These are phyloP conservation scores for Pharus latifolius DNA, from an alignment of 176 grass and related monocot species.

Conservation along the genomic window DNA sequence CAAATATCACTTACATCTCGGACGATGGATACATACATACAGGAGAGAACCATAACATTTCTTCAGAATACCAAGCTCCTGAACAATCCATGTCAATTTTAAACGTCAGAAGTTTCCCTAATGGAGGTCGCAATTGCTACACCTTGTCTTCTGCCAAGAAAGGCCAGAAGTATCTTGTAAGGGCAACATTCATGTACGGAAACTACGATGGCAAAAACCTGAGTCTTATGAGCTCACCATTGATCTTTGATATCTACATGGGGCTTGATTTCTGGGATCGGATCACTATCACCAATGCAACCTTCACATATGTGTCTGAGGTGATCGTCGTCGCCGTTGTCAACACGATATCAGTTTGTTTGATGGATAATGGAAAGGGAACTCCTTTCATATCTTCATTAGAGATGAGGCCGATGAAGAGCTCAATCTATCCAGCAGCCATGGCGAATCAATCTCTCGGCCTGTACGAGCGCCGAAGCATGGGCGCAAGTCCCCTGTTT, in stretches of 20 bases:
- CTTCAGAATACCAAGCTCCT: neutral
- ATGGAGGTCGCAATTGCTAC: constrained; percentile 20
- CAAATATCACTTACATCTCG: constrained; percentile 1
- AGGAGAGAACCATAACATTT: neutral
- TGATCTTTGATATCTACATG: neutral
- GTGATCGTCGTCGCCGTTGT: neutral
- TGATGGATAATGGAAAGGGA: constrained; percentile 1
- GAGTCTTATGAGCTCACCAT: neutral
- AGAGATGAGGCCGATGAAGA: constrained; percentile 23
- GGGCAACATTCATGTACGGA: constrained; percentile 26
- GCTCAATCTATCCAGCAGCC: neutral
- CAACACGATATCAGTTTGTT: constrained; percentile 10
- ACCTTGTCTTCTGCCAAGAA: neutral
- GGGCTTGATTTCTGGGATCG: neutral
- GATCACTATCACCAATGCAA: neutral
- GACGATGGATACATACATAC: constrained; percentile 19
- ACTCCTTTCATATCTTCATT: constrained; percentile 27
- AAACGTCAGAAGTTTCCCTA: constrained; percentile 27
- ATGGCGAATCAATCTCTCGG: constrained; percentile 9
- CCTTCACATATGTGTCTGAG: neutral
- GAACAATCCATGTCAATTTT: neutral
- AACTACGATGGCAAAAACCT: constrained; percentile 9
- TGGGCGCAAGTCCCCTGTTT: neutral
- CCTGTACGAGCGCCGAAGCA: neutral
- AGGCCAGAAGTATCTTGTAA: constrained; percentile 12